A percentile compares a stretch with the other conserved stretches of the same genome.
phyloP scores from a whole-genome alignment of 352 stramenopile species.

The Phytopythium chamaehyphon region DNA sequence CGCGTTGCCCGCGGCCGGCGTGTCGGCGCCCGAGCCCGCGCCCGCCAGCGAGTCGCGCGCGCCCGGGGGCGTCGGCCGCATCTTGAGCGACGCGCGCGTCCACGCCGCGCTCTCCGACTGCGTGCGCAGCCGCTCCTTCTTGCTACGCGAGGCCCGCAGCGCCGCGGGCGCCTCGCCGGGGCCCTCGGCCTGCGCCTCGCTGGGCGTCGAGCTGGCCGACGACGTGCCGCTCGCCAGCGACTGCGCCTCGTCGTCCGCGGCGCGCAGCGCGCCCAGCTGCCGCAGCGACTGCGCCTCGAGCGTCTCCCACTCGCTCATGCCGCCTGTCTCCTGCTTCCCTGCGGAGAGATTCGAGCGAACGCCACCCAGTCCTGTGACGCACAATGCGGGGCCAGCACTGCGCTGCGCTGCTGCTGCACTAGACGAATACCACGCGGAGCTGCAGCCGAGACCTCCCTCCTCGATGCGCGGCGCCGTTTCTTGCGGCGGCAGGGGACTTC shows the following conservation, averaged over 20 bases:
- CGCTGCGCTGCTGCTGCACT: too few relatives aligned
- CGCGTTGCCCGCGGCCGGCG: slow-evolving; percentile 14
- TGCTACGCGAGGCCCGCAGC: slow-evolving; percentile 7
- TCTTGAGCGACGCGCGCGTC: slow-evolving; percentile 64
- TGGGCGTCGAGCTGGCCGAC: slow-evolving; percentile 30
- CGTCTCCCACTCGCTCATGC: slow-evolving; percentile 14
- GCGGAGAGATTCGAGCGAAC: too few relatives aligned
- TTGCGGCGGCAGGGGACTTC: too few relatives aligned
- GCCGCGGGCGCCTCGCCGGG: slow-evolving; percentile 14
- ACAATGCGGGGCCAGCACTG: too few relatives aligned
- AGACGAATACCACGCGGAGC: too few relatives aligned
- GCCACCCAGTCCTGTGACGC: too few relatives aligned
- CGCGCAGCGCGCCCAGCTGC: slow-evolving; percentile 2
- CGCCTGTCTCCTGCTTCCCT: too few relatives aligned
- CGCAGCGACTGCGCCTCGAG: slow-evolving; percentile 15
- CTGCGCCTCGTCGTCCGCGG: slow-evolving; percentile 21
- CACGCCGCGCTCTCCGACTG: slow-evolving; percentile 74
- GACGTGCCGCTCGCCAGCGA: slow-evolving; percentile 27
- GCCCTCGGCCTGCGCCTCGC: slow-evolving; percentile 19
- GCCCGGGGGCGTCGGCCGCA: slow-evolving; percentile 32
- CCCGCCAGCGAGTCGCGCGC: slow-evolving; percentile 20
- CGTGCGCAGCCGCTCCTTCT: slow-evolving; percentile 67
- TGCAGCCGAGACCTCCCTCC: too few relatives aligned
- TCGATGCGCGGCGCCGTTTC: too few relatives aligned
- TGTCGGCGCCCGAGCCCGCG: slow-evolving; percentile 4